Evolutionary conservation across 768 basidiomycete species (phyloP), one percentile per base, ranked within the genome.

Genomic region (Podaxis sp.): DNA sequence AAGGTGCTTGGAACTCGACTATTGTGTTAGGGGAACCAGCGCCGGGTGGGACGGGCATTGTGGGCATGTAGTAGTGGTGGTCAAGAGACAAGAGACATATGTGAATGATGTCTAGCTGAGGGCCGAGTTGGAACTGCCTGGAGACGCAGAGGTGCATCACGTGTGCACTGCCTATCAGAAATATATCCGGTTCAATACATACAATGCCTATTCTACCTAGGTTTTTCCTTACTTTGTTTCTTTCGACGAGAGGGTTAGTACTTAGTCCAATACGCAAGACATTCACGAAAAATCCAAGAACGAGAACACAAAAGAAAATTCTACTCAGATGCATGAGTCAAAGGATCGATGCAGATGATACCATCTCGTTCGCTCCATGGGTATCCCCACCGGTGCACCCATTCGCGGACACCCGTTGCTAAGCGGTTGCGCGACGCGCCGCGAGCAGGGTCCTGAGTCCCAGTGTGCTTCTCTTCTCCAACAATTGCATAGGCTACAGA

Each of bases 401-500:
- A 96, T 70, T 95, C 92, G 64, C 92, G 88, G 48, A 97, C 89
- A 10, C 91, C 93, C 1, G 91, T 85, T 12, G 92, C 91, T 5
- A 98, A 81, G 11, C 96, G 88, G 24, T 86, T 84, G 57, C 92
- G 87, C 7, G 93, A 93, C 2, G 93, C 87, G 28, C 94, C 94
- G 41, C 95, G 84, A 12, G 80, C 85, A 3, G 84, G 77, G 69
- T 96, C 94, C 70, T 96, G 93, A n/a, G 88, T 90, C 2, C 92
- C 96, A 0, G 93, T 94, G 73, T 98, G 96, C 74, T 95, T 96
- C 74, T 96, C 93, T 76, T 98, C 95, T 20, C 97, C 96, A 5
- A 99, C 93, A 49, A 99, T 82, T 20, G 93, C 77, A 72, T 91
- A 99, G 4, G 92, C 95, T 91, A 67, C 40, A 22, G 54, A 22